Base-by-base conservation (phyloP, 352 stramenopile species). In the Phytophthora pinifolia region DNA sequence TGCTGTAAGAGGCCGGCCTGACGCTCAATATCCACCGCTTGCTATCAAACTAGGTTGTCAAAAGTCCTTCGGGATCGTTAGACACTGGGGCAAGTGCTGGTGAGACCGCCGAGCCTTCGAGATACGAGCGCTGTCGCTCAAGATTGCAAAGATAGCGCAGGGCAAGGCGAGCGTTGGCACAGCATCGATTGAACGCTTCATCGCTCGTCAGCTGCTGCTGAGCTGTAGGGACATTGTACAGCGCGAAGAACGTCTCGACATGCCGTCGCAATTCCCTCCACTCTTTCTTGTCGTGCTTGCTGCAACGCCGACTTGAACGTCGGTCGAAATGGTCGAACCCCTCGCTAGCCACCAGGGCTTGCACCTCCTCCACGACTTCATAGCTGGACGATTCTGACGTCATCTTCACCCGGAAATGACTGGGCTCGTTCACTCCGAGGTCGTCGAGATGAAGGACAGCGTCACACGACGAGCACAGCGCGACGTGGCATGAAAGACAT, bases 361-460 rank as follows among this genome's bases (percentile, higher is more conserved):
- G 34, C 14, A n/a, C n/a, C n/a, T n/a, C n/a, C n/a, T 15, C 29
- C 3, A 46, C 2, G 6, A 46, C 17, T n/a, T 46, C 37, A 46
- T 46, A 31, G 20, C 34, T 36, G 34, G 27, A 15, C 15, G 22
- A 13, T 2, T 12, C 42, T 13, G 5, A 6, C n/a, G 37, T 17
- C 6, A 76, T 48, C 18, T 63, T 74, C 13, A 88, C 65, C 29
- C 78, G 66, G 18, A 75, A 81, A 38, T 89, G 79, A 15, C 45
- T 37, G 2, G 66, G 54, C 29, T 84, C 79, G 8, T 59, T 60
- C n/a, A 86, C 65, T n/a, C 79, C 79, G 0, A 89, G 53, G 49
- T 89, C 79, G 32, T 89, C 76, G 6, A 84, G 43, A 41, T 89
- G 79, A 29, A 87, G 46, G 14, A 74, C 34, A 0, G 64, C 67